A percentile compares a stretch with the other conserved stretches of the same genome.
phyloP scores from a whole-genome alignment of 768 basidiomycete species.

The Calocybe gangraenosa region DNA sequence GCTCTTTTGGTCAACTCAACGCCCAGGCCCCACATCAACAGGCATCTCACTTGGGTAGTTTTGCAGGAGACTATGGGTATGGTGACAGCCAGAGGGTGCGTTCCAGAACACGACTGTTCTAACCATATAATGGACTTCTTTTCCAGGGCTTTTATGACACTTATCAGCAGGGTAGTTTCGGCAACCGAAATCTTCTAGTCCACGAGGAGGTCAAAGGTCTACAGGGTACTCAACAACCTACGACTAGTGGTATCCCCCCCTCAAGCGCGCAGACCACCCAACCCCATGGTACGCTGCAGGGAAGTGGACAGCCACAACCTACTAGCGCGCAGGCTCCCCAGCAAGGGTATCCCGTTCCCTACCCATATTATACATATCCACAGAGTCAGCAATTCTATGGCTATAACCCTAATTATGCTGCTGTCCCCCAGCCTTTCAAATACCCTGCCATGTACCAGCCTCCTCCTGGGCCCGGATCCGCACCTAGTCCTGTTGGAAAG shows the following conservation, averaged over 20 bases:
- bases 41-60: slow-evolving; percentile 49
- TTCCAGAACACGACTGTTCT: slow-evolving; percentile 10
- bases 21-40: slow-evolving; percentile 59
- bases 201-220: slow-evolving; percentile 78
- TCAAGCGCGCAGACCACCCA: slow-evolving; percentile 52
- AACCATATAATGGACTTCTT: slow-evolving; percentile 16
- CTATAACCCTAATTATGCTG: slow-evolving; percentile 48
- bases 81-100: slow-evolving; percentile 62
- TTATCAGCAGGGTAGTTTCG: slow-evolving; percentile 66
- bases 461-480: slow-evolving; percentile 63
- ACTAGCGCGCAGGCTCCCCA: slow-evolving; percentile 60
- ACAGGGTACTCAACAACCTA: slow-evolving; percentile 52
- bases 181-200: slow-evolving; percentile 57
- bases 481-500: slow-evolving; percentile 62
- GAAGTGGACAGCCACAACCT: slow-evolving; percentile 53
- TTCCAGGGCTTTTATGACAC: slow-evolving; percentile 73
- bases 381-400: slow-evolving; percentile 76
- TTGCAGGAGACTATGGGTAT: slow-evolving; percentile 68
- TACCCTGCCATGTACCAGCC: slow-evolving; percentile 76
- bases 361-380: slow-evolving; percentile 61
- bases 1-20: slow-evolving; percentile 61
- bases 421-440: slow-evolving; percentile 68
- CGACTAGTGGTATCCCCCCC: slow-evolving; percentile 44
- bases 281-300: slow-evolving; percentile 48
- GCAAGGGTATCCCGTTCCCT: slow-evolving; percentile 61